phyloP scores from a whole-genome alignment of 768 basidiomycete species.

The Boletus vinaceobasis region DNA sequence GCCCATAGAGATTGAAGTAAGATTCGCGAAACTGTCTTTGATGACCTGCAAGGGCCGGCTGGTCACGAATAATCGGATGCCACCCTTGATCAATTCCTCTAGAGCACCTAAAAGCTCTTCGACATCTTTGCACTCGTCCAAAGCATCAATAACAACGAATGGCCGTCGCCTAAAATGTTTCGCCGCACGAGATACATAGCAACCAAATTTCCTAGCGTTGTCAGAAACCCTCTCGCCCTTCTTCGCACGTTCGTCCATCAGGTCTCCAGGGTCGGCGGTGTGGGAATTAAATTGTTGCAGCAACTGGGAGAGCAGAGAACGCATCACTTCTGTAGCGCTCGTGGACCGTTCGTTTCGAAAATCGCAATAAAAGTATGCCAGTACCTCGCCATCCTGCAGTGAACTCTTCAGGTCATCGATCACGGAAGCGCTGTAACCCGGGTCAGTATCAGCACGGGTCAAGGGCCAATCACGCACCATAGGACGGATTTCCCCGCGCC shows the following conservation, averaged over 20 bases:
- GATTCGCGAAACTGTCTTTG: not conserved
- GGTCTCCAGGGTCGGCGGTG: not conserved
- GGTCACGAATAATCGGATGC: slow-evolving; percentile 3
- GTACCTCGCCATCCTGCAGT: not conserved
- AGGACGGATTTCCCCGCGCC: slow-evolving; percentile 17
- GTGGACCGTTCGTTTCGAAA: slow-evolving; percentile 13
- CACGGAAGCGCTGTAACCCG: slow-evolving; percentile 7
- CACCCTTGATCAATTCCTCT: not conserved
- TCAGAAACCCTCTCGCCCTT: too few species aligned
- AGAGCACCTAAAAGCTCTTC: not conserved
- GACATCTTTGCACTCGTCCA: slow-evolving; percentile 10
- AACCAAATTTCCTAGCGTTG: not conserved
- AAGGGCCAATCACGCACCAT: not conserved
- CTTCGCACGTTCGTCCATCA: not conserved
- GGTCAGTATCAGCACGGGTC: not conserved
- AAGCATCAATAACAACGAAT: slow-evolving; percentile 6
- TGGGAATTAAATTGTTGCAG: not conserved
- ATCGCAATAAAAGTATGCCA: slow-evolving; percentile 21
- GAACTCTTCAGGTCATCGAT: slow-evolving; percentile 1
- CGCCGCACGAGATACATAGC: not conserved
- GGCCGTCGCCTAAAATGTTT: not conserved
- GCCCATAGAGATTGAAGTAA: slow-evolving; percentile 2
- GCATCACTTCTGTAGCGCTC: slow-evolving; percentile 8
- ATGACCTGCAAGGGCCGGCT: slow-evolving; percentile 8
- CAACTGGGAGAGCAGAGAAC: slow-evolving; percentile 16